A percentile compares a stretch with the other conserved stretches of the same genome.
Evolutionary conservation across 352 stramenopile genomes (phyloP).

Genomic region (Aphanomyces euteiches): DNA sequence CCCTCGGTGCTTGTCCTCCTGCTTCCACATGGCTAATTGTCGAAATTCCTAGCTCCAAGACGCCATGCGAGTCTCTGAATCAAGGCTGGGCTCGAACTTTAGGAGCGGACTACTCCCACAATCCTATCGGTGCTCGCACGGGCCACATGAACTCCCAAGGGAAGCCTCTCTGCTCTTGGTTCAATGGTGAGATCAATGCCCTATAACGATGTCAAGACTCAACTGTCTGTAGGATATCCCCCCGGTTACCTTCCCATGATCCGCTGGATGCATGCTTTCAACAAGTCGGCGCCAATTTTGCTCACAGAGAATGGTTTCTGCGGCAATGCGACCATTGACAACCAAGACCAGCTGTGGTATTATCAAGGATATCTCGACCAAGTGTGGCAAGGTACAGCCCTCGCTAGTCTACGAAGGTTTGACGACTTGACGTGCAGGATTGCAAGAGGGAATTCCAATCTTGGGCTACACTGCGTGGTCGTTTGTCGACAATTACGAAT

Average conservation of each 20-base stretch:
- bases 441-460: constrained; percentile 57
- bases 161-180: constrained; percentile 43
- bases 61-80: constrained; percentile 39
- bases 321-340: constrained; percentile 54
- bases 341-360: constrained; percentile 63
- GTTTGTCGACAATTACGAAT: constrained; percentile 95
- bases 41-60: constrained; percentile 32
- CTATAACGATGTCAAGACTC: neutral
- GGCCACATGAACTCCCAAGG: constrained; percentile 41
- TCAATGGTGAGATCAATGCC: constrained; percentile 33
- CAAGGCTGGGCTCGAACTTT: constrained; percentile 46
- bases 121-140: constrained; percentile 52
- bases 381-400: constrained; percentile 35
- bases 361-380: constrained; percentile 53
- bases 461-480: constrained; percentile 92
- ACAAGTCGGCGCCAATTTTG: constrained; percentile 38
- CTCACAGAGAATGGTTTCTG: constrained; percentile 71
- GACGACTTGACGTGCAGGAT: neutral
- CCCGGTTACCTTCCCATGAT: constrained; percentile 53
- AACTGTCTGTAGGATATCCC: constrained; percentile 42
- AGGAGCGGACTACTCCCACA: constrained; percentile 52
- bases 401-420: neutral
- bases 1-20: constrained; percentile 1
- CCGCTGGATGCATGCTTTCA: constrained; percentile 48
- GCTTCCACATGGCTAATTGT: neutral